Evolutionary conservation across 768 basidiomycete genomes (phyloP), one percentile per base, ranked within the genome.

Genomic region (Suillus subaureus): DNA sequence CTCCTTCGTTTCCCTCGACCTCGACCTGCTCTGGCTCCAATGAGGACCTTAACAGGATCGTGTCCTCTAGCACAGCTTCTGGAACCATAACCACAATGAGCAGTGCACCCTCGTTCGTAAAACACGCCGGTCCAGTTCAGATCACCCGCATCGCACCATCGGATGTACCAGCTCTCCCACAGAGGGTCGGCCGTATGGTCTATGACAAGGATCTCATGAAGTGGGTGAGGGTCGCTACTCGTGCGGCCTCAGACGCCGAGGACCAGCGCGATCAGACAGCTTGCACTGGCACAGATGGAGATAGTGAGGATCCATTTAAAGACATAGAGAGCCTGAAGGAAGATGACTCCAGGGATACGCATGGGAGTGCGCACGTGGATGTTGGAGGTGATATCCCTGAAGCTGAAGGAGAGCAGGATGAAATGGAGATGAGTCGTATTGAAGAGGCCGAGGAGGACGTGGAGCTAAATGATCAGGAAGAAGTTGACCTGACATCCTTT

Each of bases 291-390:
- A 70, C 76, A 74, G 66, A 72, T 79, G 81, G 84, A 49, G 82
- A 84, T 51, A 92, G 91, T 67, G 93, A 94, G 70, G 96, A 98
- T 79, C 92, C 94, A 9, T 98, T 98, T 77, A 86, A 87, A 39
- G 96, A 96, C 70, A 91, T 98, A 62, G 96, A 97, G 73, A 95
- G 94, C 70, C 74, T 96, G 70, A 81, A 85, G 40, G 90, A 91
- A 63, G 91, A 91, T 64, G 77, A 75, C 57, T 77, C 77, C 15
- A 74, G 73, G 55, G 78, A 79, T 16, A 51, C 65, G 23, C 37
- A 64, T 18, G 67, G 61, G 47, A 62, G 56, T 28, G 64, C 47
- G 9, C 52, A 43, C 13, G n/a, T 18, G 15, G 49, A 21, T 35
- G 54, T 52, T 40, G 64, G 61, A 35, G 62, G 3, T 4, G 64